Evolutionary conservation across 352 stramenopile species (phyloP).

Genomic region (Globisporangium megalacanthum): DNA sequence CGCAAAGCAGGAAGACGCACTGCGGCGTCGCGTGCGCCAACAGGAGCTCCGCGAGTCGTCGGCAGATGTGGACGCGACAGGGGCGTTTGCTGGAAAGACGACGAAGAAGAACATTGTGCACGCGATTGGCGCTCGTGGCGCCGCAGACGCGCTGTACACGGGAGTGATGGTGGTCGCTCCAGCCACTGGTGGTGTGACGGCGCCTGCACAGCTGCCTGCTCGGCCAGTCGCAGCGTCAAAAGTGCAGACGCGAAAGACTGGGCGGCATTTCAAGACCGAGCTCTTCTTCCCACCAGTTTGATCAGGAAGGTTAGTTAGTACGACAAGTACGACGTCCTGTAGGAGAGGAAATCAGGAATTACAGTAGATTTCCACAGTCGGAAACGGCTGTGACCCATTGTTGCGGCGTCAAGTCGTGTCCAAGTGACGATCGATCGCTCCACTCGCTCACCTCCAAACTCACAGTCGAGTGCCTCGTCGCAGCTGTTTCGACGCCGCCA

Average conservation of each 20-base stretch:
- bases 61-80: too few species aligned
- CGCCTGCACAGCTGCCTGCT: too few species aligned
- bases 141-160: slow-evolving; percentile 26
- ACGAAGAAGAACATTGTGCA: slow-evolving; percentile 23
- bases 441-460: too few species aligned
- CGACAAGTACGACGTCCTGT: too few species aligned
- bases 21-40: slow-evolving; percentile 7
- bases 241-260: slow-evolving; percentile 23
- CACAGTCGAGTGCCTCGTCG: too few species aligned
- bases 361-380: too few species aligned
- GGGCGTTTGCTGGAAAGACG: too few species aligned
- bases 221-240: slow-evolving; percentile 1
- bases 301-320: not conserved
- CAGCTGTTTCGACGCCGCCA: too few species aligned
- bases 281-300: slow-evolving; percentile 23
- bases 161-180: slow-evolving; percentile 15
- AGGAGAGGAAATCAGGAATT: too few species aligned
- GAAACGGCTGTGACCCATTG: too few species aligned
- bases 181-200: not conserved
- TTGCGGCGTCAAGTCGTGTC: too few species aligned
- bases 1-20: slow-evolving; percentile 16
- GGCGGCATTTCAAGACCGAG: slow-evolving; percentile 28
- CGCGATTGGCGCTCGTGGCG: slow-evolving; percentile 13
- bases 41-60: slow-evolving; percentile 5
- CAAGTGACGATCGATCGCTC: too few species aligned